Evolutionary conservation across 257 asterid genomes (phyloP).

Genomic region (Gentiana straminea): DNA sequence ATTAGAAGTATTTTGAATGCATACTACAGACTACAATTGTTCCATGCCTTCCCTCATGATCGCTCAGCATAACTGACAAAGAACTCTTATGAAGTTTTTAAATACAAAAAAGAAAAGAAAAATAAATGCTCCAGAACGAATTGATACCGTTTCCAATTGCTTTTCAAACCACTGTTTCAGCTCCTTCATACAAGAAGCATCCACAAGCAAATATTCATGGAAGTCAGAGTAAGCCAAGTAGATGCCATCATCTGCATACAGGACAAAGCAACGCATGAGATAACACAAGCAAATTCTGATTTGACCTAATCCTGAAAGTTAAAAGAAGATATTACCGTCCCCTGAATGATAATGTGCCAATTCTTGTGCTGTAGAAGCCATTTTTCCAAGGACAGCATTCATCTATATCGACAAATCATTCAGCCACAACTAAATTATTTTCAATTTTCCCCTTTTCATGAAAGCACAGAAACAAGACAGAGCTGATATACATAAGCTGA

Average conservation of each 20-base stretch:
- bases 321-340: slow-evolving; percentile 48
- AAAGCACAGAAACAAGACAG: neutral
- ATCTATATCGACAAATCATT: slow-evolving; percentile 29
- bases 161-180: slow-evolving; percentile 80
- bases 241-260: slow-evolving; percentile 66
- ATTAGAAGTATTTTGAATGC: too few species aligned
- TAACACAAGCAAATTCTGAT: neutral
- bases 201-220: slow-evolving; percentile 66
- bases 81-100: neutral
- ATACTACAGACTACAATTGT: too few species aligned
- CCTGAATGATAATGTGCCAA: slow-evolving; percentile 96
- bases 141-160: slow-evolving; percentile 79
- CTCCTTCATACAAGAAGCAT: slow-evolving; percentile 82
- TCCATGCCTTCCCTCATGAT: too few species aligned
- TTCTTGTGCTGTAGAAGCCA: slow-evolving; percentile 89
- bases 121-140: slow-evolving; percentile 3
- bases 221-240: slow-evolving; percentile 88
- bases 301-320: neutral
- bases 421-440: slow-evolving; percentile 5
- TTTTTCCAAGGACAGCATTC: slow-evolving; percentile 86
- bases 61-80: neutral
- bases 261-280: neutral
- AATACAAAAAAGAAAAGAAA: neutral
- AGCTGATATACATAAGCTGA: too few species aligned
- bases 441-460: neutral